phyloP scores from a whole-genome alignment of 2,329 filamentous ascomycete genomes.

The Elsinoe batatas region DNA sequence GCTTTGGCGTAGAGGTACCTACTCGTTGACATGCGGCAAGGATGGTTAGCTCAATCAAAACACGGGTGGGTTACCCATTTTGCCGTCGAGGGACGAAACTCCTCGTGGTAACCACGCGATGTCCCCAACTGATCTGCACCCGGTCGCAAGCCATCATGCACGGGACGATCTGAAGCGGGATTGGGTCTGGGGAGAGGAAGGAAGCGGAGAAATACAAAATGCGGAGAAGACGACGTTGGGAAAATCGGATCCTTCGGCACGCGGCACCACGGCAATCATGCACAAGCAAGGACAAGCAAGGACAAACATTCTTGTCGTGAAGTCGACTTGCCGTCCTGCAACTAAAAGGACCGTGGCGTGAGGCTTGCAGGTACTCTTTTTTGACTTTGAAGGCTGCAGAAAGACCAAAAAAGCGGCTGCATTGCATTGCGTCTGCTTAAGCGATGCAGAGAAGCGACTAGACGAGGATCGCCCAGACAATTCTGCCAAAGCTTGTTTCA shows the following conservation, averaged over 20 bases:
- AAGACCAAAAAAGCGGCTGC: no score
- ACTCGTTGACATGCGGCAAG: not conserved
- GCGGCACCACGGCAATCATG: not conserved
- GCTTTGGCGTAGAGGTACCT: conserved; percentile 21
- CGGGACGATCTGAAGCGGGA: not conserved
- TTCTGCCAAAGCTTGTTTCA: no score
- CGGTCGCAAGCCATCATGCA: conserved; percentile 1
- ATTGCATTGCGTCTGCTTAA: no score
- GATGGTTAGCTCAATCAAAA: not conserved
- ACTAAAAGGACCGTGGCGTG: no score
- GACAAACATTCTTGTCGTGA: not conserved
- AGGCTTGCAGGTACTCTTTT: no score
- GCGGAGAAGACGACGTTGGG: not conserved
- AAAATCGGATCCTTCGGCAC: not conserved
- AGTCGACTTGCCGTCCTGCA: not conserved
- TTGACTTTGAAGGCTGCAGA: no score
- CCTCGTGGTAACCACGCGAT: not conserved
- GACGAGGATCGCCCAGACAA: no score
- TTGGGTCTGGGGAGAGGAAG: no score
- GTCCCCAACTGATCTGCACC: not conserved
- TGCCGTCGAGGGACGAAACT: not conserved
- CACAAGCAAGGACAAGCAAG: not conserved
- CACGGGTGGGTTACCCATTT: not conserved
- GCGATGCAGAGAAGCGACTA: no score
- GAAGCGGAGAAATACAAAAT: not conserved